A percentile compares a stretch with the other conserved stretches of the same genome.
Conservation (phyloP, 768 basidiomycete species). For the Leccinum olivaceopallidum region DNA sequence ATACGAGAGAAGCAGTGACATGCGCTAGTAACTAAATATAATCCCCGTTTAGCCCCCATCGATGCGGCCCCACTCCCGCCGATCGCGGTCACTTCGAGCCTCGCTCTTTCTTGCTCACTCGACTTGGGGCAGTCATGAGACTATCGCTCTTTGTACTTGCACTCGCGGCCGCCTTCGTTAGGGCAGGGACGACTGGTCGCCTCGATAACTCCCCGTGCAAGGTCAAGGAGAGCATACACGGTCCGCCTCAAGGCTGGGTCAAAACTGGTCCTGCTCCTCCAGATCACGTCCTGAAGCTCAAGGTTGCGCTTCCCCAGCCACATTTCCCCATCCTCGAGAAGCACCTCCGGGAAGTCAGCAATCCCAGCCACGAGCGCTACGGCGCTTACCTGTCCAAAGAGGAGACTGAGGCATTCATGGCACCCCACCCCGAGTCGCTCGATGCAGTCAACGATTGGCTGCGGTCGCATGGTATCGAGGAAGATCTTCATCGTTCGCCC, state of each 20-base stretch:
- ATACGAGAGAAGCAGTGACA: too few species aligned
- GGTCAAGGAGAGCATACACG: slow-evolving; percentile 51
- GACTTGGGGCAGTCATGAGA: slow-evolving; percentile 11
- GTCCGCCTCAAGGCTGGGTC: slow-evolving; percentile 50
- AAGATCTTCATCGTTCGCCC: slow-evolving; percentile 52
- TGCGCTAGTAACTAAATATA: too few species aligned
- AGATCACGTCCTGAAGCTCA: slow-evolving; percentile 51
- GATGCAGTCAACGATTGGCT: slow-evolving; percentile 64
- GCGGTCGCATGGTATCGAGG: slow-evolving; percentile 49
- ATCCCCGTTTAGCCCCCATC: neutral
- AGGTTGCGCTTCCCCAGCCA: slow-evolving; percentile 56
- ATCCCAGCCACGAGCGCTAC: slow-evolving; percentile 55
- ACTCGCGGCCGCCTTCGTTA: slow-evolving; percentile 12
- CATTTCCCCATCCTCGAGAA: slow-evolving; percentile 51
- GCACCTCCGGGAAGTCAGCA: slow-evolving; percentile 55
- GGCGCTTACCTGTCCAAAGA: slow-evolving; percentile 61
- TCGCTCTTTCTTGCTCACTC: neutral
- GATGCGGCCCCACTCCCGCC: neutral
- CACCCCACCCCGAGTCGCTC: slow-evolving; percentile 55
- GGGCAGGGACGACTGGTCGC: slow-evolving; percentile 1
- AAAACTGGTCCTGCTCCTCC: slow-evolving; percentile 44
- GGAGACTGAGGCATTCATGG: slow-evolving; percentile 61
- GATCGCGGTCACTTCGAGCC: neutral
- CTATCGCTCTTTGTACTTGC: slow-evolving; percentile 11
- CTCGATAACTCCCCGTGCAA: slow-evolving; percentile 22